Conservation (phyloP, 1,284 basidiomycete species). For the Cerrena zonata region DNA sequence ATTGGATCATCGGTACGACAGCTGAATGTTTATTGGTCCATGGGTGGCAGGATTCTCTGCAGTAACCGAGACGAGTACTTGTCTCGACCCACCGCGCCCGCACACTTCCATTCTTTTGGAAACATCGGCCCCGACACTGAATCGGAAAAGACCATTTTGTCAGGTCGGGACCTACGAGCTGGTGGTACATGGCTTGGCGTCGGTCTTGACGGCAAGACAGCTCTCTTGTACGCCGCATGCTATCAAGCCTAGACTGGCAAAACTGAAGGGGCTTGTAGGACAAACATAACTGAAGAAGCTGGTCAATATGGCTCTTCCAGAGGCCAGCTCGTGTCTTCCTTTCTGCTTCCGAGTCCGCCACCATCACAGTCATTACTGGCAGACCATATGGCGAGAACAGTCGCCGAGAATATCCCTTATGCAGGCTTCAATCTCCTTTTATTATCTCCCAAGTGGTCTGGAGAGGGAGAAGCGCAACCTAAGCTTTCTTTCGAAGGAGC, state of each 20-base stretch:
- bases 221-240: conserved; percentile 48
- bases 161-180: conserved; percentile 63
- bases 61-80: conserved; percentile 74
- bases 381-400: conserved; percentile 39
- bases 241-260: conserved; percentile 1
- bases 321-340: conserved; percentile 60
- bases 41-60: conserved; percentile 54
- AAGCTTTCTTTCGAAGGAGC: conserved; percentile 43
- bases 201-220: conserved; percentile 55
- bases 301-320: conserved; percentile 50
- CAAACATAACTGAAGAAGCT: conserved; percentile 70
- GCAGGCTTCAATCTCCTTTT: conserved; percentile 77
- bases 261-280: conserved; percentile 39
- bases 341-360: conserved; percentile 49
- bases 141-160: conserved; percentile 44
- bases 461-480: conserved; percentile 16
- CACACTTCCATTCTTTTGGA: conserved; percentile 53
- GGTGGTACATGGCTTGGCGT: conserved; percentile 79
- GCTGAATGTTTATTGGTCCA: conserved; percentile 3
- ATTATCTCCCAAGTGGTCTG: conserved; percentile 27
- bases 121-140: conserved; percentile 16
- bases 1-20: conserved; percentile 6
- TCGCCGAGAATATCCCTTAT: conserved; percentile 45
- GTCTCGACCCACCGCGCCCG: conserved; percentile 56
- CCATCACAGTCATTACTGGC: conserved; percentile 33